Evolutionary conservation across 163 green algal species (phyloP).

Genomic region (Chlamydomonas reinhardtii): DNA sequence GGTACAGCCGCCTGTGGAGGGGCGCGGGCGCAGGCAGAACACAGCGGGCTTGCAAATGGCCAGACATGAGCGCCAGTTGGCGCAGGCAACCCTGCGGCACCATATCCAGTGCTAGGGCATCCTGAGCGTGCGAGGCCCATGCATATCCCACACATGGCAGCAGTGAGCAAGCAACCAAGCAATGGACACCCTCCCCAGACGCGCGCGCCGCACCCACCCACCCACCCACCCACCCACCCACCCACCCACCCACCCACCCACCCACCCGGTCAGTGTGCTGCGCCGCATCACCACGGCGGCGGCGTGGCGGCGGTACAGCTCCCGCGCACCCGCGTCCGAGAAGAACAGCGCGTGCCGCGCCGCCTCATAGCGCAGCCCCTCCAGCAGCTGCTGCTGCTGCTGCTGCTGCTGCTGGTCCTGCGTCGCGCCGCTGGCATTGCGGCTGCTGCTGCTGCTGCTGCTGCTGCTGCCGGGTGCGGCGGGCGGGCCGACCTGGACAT

Average conservation of each 20-base stretch:
- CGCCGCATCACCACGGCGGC: constrained; percentile 53
- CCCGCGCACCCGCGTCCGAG: constrained; percentile 59
- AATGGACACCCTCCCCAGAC: too few relatives aligned
- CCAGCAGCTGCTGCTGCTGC: neutral
- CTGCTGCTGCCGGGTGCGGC: too few relatives aligned
- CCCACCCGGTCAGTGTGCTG: constrained; percentile 67
- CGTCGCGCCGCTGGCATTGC: neutral
- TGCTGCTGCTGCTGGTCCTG: neutral
- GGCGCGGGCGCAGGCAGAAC: too few relatives aligned
- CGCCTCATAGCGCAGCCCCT: constrained; percentile 68
- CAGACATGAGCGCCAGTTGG: too few relatives aligned
- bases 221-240: neutral
- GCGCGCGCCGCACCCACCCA: too few relatives aligned
- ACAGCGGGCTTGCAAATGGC: too few relatives aligned
- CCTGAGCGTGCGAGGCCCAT: too few relatives aligned
- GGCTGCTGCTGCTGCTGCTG: neutral
- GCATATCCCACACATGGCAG: too few relatives aligned
- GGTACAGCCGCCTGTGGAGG: constrained; percentile 55
- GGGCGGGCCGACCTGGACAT: neutral
- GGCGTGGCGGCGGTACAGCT: constrained; percentile 77
- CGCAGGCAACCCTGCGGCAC: too few relatives aligned
- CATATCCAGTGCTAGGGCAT: too few relatives aligned
- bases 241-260: neutral
- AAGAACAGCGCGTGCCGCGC: constrained; percentile 81
- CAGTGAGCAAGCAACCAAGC: too few relatives aligned